Evolutionary conservation across 345 rosid species (phyloP), one percentile per base, ranked within the genome.

Genomic region (Bruguiera sexangula): DNA sequence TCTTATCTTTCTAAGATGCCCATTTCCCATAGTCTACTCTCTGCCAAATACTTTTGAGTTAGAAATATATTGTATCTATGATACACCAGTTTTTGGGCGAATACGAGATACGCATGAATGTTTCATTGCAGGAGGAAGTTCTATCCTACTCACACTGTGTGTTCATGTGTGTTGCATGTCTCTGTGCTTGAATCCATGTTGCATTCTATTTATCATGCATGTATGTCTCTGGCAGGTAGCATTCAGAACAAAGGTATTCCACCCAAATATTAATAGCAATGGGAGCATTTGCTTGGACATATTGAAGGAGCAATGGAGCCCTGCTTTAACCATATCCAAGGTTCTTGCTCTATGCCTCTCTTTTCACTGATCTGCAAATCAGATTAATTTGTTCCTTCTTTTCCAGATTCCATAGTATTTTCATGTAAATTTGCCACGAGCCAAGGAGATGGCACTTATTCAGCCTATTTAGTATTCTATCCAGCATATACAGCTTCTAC

Each of bases 231-330:
- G 34, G 56, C 73, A 92, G 98, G 98, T 93, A 69, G 96, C 98
- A 52, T 92, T 92, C 80, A 86, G 96, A 78, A 92, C 98, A 4
- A 92, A 92, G 86, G 96, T 92, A 24, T 92, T 92, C 69, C 96
- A 90, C 67, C 98, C 98, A 48, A 92, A 92, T 76, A 90, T 92
- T 22, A 92, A 92, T 75, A 92, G 98, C 91, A 92, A 92, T 18
- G 98, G 96, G 24, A 92, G 96, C 89, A 92, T 90, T 79, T 92
- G 98, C 84, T 87, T 92, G 36, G 98, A 92, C 75, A 92, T 92
- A 78, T 90, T 90, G 95, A 92, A 92, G 87, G 98, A 92, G 76
- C 98, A 92, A 76, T 92, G 98, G 98, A 92, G 98, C 75, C 98
- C 98, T 73, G 96, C 98, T 8, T 81, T 92, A 66, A 92, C 98